A percentile compares a stretch with the other conserved stretches of the same genome.
Evolutionary conservation across 2,329 filamentous ascomycete species (phyloP).

Genomic region (Apiospora sp.): DNA sequence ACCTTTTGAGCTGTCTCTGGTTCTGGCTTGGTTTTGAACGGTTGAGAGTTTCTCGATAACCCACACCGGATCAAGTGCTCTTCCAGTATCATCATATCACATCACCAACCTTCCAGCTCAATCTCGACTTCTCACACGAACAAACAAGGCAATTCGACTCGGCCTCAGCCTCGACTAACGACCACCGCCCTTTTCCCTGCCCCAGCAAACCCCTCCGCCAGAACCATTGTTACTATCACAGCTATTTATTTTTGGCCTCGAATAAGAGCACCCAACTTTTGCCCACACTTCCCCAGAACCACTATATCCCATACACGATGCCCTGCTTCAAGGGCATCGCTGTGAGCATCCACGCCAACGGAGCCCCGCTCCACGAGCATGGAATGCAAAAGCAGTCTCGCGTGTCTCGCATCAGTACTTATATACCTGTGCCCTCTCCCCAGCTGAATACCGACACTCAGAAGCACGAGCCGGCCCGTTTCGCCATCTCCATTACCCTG

Average conservation of each 20-base stretch:
- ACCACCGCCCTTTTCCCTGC: background rate
- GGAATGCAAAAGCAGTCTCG: constrained; percentile 94
- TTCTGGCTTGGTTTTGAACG: background rate
- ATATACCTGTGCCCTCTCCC: constrained; percentile 93
- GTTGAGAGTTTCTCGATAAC: constrained; percentile 3
- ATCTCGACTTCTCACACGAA: constrained; percentile 2
- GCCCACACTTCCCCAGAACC: constrained; percentile 6
- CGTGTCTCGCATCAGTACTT: constrained; percentile 91
- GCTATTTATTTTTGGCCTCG: background rate
- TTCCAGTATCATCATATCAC: background rate
- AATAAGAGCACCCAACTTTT: background rate
- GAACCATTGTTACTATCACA: background rate
- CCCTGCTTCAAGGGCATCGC: constrained; percentile 99
- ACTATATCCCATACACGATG: constrained; percentile 56
- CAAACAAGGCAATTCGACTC: constrained; percentile 15
- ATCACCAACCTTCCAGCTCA: constrained; percentile 13
- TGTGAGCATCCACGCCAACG: constrained; percentile 90
- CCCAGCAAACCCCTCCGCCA: background rate
- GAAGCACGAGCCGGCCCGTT: constrained; percentile 91
- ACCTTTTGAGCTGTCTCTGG: background rate
- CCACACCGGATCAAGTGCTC: constrained; percentile 13
- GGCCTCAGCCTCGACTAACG: constrained; percentile 3
- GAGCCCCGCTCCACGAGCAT: constrained; percentile 86
- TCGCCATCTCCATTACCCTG: constrained; percentile 97
- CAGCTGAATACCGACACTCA: constrained; percentile 74